Base-by-base conservation (phyloP, 495 filamentous ascomycete genomes). In the Aspergillus sclerotioniger region DNA sequence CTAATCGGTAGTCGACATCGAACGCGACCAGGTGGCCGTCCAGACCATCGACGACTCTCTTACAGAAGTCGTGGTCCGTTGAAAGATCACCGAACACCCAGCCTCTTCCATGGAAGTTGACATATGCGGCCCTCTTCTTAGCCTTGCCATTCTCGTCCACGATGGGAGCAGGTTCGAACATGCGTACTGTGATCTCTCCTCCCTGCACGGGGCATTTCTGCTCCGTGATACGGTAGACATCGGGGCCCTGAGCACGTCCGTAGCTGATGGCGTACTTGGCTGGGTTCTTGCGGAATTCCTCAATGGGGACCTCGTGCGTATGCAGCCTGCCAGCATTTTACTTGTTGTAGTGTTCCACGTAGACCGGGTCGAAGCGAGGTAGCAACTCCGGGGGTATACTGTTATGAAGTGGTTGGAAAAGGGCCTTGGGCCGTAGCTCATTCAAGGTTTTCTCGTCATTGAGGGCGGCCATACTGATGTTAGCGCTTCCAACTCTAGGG, bases 231-330 rank as follows among this genome's bases (percentile, higher is more conserved):
- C 71, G 62, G 49, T 62, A 74, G 51, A 76, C 53, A 50, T 74
- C 69, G 10, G 72, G 71, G 3, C 72, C 71, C 16, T 33, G 12
- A 19, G 66, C 67, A 33, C 71, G 69, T 45, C 72, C 72, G 48
- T 76, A 76, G 16, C 60, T 61, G 37, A 65, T 72, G 29, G 62
- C 54, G 50, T 72, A 76, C 16, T 65, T 65, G 25, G 58, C 69
- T 10, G 80, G 78, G 28, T 66, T 71, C 64, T 64, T 77, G 43
- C 74, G 55, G 67, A 77, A 67, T 8, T 77, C 69, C 49, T 80
- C 68, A 32, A 81, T 79, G 17, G 72, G 65, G 21, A 76, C 68
- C 53, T 76, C 69, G 43, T 78, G 72, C 6, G 71, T 70, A 62
- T 76, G 69, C 13, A 78, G 62, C 43, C 76, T 62, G 21, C 75